Evolutionary conservation across 371 early-diverging fungal species (phyloP), one percentile per base, ranked within the genome.

Genomic region (Mortierella polycephala): DNA sequence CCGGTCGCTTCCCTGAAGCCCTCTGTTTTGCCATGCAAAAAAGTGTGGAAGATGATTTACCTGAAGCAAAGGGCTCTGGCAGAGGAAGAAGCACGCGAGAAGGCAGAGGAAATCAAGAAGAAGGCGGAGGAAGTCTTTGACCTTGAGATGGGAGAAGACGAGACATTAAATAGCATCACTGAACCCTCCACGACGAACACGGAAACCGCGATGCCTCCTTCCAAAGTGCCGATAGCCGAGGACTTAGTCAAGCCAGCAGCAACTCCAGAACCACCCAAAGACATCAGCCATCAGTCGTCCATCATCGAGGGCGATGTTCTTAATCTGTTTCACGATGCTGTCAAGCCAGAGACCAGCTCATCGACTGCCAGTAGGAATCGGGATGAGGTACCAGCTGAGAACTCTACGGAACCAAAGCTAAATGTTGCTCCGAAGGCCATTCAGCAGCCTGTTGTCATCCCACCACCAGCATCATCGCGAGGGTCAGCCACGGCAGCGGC

Each of bases 61-160:
- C n/a, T 76, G 68, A 76, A 68, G 50, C 77, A 76, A 52, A 67
- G 77, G 40, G 77, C 77, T 0, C 9, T 71, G 21, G 77, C 77
- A 4, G 77, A 76, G 45, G 67, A 67, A 30, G 77, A 76, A 14
- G 71, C 77, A 0, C 72, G 67, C 12, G 72, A 76, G 21, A 71
- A 67, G 58, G 77, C 77, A 2, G 72, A 76, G 58, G 77, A 76
- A 39, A 76, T 76, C 62, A 67, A 69, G 21, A 67, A 64, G 58
- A 76, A 76, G 56, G 77, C 77, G 8, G 77, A 71, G 47, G 77
- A 76, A n/a, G 72, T 76, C 13, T 76, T 76, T 56, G 77, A 76
- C 62, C 64, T 76, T 37, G 71, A 76, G 60, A 67, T 76, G 77
- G 77, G 71, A 39, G 76, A 75, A 13, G 71, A 67, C 1, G 76